phyloP scores from a whole-genome alignment of 306 rosid species.

The Gillenia trifoliata region DNA sequence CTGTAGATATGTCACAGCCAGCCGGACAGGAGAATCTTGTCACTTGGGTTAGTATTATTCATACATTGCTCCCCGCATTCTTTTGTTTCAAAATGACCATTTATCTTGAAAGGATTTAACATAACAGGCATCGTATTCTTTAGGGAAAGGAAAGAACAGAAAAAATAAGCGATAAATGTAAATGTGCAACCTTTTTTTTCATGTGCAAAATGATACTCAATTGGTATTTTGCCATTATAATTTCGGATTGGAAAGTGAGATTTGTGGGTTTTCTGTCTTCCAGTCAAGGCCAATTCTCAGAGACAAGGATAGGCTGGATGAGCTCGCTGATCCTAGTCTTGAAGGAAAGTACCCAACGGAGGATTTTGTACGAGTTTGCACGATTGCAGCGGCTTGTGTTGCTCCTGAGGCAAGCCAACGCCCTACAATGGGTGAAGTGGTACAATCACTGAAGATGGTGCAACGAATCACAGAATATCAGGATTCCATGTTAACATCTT shows the following conservation, averaged over 20 bases:
- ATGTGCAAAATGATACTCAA: neutral
- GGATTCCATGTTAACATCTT: constrained; percentile 47
- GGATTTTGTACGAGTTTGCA: constrained; percentile 84
- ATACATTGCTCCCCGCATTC: constrained; percentile 8
- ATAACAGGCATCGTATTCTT: neutral
- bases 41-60: constrained; percentile 73
- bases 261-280: constrained; percentile 18
- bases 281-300: constrained; percentile 97
- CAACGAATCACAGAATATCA: constrained; percentile 74
- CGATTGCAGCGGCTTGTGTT: constrained; percentile 96
- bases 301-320: constrained; percentile 84
- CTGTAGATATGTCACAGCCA: constrained; percentile 97
- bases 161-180: neutral
- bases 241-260: constrained; percentile 6
- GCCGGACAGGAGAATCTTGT: constrained; percentile 95
- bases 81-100: constrained; percentile 13
- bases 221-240: constrained; percentile 2
- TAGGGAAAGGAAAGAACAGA: neutral
- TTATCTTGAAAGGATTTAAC: neutral
- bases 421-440: constrained; percentile 99
- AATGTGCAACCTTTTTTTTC: neutral
- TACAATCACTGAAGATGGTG: constrained; percentile 98
- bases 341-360: constrained; percentile 88
- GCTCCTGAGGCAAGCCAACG: constrained; percentile 96
- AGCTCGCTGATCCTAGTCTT: constrained; percentile 74